phyloP scores from a whole-genome alignment of 257 asterid genomes.

The Paraleonurus japonicus region DNA sequence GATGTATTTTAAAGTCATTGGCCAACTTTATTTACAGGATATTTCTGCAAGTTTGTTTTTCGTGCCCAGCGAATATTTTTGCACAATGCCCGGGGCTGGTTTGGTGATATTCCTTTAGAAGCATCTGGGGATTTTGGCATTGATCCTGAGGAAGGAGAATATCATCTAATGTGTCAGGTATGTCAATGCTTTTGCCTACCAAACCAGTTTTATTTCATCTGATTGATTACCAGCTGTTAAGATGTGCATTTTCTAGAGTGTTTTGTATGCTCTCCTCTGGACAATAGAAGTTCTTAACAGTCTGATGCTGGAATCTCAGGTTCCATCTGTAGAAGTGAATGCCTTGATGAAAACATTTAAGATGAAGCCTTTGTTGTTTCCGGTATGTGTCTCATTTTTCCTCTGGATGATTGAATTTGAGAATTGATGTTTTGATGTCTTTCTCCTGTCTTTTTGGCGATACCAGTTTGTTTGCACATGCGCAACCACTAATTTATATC shows the following conservation, averaged over 20 bases:
- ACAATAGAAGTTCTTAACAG: conserved; percentile 9
- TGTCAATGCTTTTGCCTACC: conserved; percentile 14
- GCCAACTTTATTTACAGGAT: conserved; percentile 51
- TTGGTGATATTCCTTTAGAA: conserved; percentile 94
- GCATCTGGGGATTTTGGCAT: conserved; percentile 99
- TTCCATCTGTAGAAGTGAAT: conserved; percentile 97
- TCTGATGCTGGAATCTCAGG: conserved; percentile 51
- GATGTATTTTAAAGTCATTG: conserved; percentile 24
- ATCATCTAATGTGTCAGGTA: conserved; percentile 99
- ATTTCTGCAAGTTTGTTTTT: conserved; percentile 81
- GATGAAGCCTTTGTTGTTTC: conserved; percentile 91
- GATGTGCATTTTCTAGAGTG: conserved; percentile 18
- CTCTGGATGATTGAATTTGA: conserved; percentile 19
- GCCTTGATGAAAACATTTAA: conserved; percentile 95
- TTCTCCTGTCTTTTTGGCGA: conserved; percentile 16
- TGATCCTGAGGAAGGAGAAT: conserved; percentile 98
- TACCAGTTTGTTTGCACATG: conserved; percentile 5
- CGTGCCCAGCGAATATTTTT: conserved; percentile 95
- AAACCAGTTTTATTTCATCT: neutral
- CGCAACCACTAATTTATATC: neutral
- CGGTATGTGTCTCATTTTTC: conserved; percentile 55
- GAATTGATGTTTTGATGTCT: conserved; percentile 23
- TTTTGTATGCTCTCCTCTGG: conserved; percentile 10
- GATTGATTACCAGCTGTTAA: conserved; percentile 3
- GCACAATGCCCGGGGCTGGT: conserved; percentile 98